Evolutionary conservation across 331 rosid genomes (phyloP), one percentile per base, ranked within the genome.

Genomic region (Malus hybrid): DNA sequence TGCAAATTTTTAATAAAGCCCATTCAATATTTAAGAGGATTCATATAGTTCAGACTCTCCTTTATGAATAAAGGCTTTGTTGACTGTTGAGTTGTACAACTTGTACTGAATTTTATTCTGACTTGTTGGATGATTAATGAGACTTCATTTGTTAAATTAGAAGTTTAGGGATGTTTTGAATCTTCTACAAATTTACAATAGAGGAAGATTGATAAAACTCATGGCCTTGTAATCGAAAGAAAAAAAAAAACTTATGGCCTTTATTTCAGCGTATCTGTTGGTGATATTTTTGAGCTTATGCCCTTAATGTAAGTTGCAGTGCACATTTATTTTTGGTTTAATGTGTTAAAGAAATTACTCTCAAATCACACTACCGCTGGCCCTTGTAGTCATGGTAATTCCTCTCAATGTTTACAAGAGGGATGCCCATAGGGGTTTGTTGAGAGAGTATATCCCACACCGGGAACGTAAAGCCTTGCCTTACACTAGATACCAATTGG

Each of bases 281-380:
- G 77, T 67, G 56, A 65, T 65, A 46, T 39, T 77, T 73, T 78
- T 71, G 14, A 77, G 69, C 57, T 7, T 20, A 13, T 10, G 55
- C 46, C 31, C 36, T 36, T 27, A 62, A 76, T 74, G 59, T 61
- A 44, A 16, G 62, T 39, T 69, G 55, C 39, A 22, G 68, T 67
- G 57, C 19, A 61, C 80, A 12, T 55, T 66, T 61, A 6, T 71
- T 69, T 6, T 39, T 57, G 20, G 22, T 29, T 36, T 64, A 29
- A 16, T 8, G 10, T 63, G 6, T 31, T 31, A 16, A 31, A 64
- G 44, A 7, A 24, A 29, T 29, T 31, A 64, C 44, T 64, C 5
- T 31, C 22, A 64, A 31, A 64, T 29, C 11, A n/a, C 5, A 16
- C 69, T 16, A 29, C 69, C 6, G 1, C 42, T 16, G 44, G 42